A percentile compares a stretch with the other conserved stretches of the same genome.
Evolutionary conservation across 768 basidiomycete genomes (phyloP).

Genomic region (Psilocybe azurescens): DNA sequence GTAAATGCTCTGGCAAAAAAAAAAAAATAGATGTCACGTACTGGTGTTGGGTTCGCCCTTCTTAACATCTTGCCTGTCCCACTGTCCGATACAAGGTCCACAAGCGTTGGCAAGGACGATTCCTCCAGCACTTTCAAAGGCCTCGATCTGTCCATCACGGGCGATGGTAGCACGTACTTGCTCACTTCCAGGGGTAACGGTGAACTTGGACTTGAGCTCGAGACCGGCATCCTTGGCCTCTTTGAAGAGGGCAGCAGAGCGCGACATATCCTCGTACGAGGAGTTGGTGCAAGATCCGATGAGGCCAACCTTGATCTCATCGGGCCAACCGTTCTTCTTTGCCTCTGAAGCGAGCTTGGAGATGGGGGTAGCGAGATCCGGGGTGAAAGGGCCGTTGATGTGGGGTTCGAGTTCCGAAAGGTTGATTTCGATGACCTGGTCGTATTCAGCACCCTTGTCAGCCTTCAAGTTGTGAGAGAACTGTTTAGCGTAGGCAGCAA

Average conservation of each 20-base stretch:
- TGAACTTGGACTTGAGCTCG: constrained; percentile 91
- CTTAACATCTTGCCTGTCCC: constrained; percentile 96
- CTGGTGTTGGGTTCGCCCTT: constrained; percentile 98
- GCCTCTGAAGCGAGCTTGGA: constrained; percentile 93
- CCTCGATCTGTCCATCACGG: constrained; percentile 91
- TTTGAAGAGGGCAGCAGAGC: constrained; percentile 91
- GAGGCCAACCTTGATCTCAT: constrained; percentile 95
- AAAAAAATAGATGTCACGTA: constrained; percentile 40
- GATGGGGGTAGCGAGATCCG: constrained; percentile 97
- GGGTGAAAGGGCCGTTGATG: constrained; percentile 99
- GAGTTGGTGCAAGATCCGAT: constrained; percentile 99
- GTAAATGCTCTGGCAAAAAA: not conserved
- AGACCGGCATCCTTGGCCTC: constrained; percentile 91
- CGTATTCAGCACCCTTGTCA: constrained; percentile 90
- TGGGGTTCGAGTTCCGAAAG: constrained; percentile 97
- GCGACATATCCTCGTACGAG: constrained; percentile 99
- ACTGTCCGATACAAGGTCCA: constrained; percentile 99
- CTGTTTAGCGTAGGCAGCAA: constrained; percentile 85
- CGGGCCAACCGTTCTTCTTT: constrained; percentile 96
- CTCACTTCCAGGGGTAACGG: constrained; percentile 97
- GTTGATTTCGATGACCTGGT: constrained; percentile 94
- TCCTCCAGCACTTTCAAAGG: constrained; percentile 89
- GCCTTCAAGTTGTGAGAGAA: constrained; percentile 92
- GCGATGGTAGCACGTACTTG: constrained; percentile 98
- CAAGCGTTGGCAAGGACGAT: constrained; percentile 97